Evolutionary conservation across 1,139 yeast genomes (phyloP).

Genomic region (Yamadazyma atmosphaerica): DNA sequence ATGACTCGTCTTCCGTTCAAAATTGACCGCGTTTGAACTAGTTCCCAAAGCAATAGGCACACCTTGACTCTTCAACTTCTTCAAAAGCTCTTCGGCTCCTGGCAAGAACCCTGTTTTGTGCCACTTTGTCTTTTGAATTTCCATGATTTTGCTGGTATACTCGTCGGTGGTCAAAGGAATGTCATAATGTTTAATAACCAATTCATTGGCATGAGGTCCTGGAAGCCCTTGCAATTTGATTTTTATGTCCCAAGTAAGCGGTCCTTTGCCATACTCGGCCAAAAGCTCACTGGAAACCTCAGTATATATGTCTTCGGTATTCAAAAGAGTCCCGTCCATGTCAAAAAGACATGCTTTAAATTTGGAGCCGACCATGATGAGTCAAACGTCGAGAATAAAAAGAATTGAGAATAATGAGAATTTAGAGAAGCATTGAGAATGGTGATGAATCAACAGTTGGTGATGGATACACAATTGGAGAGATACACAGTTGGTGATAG

Average conservation of each 20-base stretch:
- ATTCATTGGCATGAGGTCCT: conserved; percentile 63
- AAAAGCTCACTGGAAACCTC: conserved; percentile 67
- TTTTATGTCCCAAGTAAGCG: conserved; percentile 88
- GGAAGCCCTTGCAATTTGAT: conserved; percentile 88
- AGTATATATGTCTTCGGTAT: conserved; percentile 90
- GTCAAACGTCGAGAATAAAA: too few relatives aligned
- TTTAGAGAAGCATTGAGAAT: too few relatives aligned
- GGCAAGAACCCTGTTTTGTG: conserved; percentile 66
- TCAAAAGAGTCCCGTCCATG: conserved; percentile 92
- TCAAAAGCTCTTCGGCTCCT: conserved; percentile 74
- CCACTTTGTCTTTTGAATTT: conserved; percentile 65
- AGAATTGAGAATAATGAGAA: too few relatives aligned
- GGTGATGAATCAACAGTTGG: too few relatives aligned
- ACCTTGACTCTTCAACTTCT: conserved; percentile 43
- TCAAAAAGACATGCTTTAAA: conserved; percentile 88
- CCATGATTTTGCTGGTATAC: conserved; percentile 49
- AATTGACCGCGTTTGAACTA: conserved; percentile 67
- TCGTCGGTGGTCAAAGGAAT: conserved; percentile 70
- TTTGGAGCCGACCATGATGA: conserved; percentile 6
- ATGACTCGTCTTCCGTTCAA: conserved; percentile 66
- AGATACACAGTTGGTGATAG: too few relatives aligned
- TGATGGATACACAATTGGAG: too few relatives aligned
- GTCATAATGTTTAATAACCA: conserved; percentile 65
- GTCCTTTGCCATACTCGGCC: conserved; percentile 67
- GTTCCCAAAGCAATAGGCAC: conserved; percentile 94